Conservation (phyloP, 176 grass and related monocot genomes). For the Urochloa ruziziensis region DNA sequence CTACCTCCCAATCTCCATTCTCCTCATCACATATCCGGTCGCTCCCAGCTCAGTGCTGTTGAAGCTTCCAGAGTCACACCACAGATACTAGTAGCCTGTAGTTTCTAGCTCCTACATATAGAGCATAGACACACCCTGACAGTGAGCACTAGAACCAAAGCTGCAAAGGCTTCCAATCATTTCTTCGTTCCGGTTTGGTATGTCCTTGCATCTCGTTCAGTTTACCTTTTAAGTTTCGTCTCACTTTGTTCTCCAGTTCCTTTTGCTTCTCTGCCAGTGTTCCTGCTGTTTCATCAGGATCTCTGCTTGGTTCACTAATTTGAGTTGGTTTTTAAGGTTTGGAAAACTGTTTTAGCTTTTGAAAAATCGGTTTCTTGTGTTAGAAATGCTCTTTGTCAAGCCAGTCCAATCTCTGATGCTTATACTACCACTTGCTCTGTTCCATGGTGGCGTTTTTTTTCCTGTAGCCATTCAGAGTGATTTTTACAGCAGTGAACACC, state of each 20-base stretch:
- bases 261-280: not conserved
- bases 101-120: not conserved
- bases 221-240: not conserved
- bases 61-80: not conserved
- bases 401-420: not conserved
- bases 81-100: not conserved
- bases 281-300: not conserved
- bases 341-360: not conserved
- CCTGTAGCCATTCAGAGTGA: not conserved
- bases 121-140: not conserved
- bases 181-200: not conserved
- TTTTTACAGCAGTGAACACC: not conserved
- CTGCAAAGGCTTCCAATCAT: not conserved
- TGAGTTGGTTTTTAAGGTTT: not conserved
- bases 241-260: not conserved
- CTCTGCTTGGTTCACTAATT: not conserved
- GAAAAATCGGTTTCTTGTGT: not conserved
- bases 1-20: conserved; percentile 32
- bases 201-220: not conserved
- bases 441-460: not conserved
- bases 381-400: not conserved
- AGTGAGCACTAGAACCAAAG: not conserved
- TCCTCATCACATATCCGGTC: conserved; percentile 44
- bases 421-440: not conserved
- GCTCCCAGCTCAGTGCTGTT: not conserved